Conservation (phyloP, 2,329 filamentous ascomycete genomes). For the Alternaria ethzedia region DNA sequence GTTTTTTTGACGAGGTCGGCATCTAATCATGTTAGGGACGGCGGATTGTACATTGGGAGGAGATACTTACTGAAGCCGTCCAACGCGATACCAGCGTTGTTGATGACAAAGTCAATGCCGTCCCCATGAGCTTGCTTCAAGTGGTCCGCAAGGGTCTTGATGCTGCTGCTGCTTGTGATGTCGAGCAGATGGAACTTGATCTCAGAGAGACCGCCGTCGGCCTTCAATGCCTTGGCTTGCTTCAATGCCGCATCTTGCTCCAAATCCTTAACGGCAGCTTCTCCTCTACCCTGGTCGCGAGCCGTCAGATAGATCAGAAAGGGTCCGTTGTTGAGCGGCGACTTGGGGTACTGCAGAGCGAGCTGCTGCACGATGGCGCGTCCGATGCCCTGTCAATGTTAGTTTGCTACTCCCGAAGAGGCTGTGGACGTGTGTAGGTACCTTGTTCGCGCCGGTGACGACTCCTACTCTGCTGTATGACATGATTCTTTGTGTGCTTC, state of each 20-base stretch:
- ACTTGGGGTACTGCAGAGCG: conserved; percentile 60
- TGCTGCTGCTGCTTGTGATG: conserved; percentile 55
- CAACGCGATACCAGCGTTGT: conserved; percentile 60
- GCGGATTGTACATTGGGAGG: too few relatives aligned
- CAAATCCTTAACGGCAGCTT: conserved; percentile 55
- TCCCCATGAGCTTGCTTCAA: conserved; percentile 55
- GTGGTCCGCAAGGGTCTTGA: conserved; percentile 51
- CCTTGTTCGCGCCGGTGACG: conserved; percentile 64
- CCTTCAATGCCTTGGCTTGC: conserved; percentile 53
- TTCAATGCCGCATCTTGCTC: conserved; percentile 54
- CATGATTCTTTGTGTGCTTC: conserved; percentile 20
- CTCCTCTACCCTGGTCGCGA: conserved; percentile 56
- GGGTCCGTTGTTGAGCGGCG: conserved; percentile 54
- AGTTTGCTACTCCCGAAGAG: conserved; percentile 4
- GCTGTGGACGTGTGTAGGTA: conserved; percentile 11
- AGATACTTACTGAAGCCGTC: conserved; percentile 51
- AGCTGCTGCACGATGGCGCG: conserved; percentile 61
- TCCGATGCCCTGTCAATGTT: conserved; percentile 49
- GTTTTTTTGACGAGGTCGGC: conserved; percentile 57
- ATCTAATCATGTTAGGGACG: conserved; percentile 36
- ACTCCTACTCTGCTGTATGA: conserved; percentile 53
- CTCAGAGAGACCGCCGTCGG: conserved; percentile 48
- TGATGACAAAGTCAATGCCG: conserved; percentile 61
- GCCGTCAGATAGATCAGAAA: conserved; percentile 63
- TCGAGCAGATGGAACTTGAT: conserved; percentile 58